phyloP scores from a whole-genome alignment of 148 eudicot genomes.

The Heliosperma pusillum region DNA sequence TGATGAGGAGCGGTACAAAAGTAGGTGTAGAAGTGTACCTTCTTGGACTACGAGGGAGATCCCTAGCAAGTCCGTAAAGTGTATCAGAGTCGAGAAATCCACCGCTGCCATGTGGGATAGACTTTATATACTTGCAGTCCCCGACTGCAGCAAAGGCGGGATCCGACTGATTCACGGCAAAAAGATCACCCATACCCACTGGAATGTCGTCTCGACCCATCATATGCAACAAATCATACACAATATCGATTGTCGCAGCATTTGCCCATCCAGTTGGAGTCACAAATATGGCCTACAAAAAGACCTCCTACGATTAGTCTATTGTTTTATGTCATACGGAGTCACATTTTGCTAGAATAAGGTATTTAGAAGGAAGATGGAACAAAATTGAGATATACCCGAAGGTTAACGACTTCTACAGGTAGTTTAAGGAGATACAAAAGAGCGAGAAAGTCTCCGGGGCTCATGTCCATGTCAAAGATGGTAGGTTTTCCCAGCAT shows the following conservation, averaged over 20 bases:
- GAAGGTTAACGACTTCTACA: constrained; percentile 52
- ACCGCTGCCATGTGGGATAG: constrained; percentile 84
- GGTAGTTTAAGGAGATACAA: constrained; percentile 84
- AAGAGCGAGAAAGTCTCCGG: constrained; percentile 79
- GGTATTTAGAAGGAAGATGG: neutral
- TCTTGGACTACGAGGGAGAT: constrained; percentile 78
- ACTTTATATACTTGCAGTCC: constrained; percentile 67
- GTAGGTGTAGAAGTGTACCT: constrained; percentile 33
- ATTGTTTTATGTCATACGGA: neutral
- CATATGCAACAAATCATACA: constrained; percentile 88
- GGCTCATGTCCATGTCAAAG: constrained; percentile 95
- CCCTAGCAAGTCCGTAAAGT: constrained; percentile 70
- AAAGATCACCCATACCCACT: constrained; percentile 71
- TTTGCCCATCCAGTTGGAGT: constrained; percentile 94
- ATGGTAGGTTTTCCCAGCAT: constrained; percentile 55
- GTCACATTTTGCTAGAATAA: neutral
- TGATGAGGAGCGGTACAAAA: neutral
- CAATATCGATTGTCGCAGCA: constrained; percentile 76
- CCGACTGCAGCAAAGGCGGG: constrained; percentile 46
- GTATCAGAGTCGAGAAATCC: constrained; percentile 91
- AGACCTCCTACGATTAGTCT: neutral
- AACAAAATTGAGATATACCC: constrained; percentile 36
- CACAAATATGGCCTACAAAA: constrained; percentile 62
- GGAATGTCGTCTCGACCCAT: constrained; percentile 94
- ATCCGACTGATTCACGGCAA: constrained; percentile 67